Base-by-base conservation (phyloP, 176 grass and related monocot genomes). In the Pontederia crassipes region DNA sequence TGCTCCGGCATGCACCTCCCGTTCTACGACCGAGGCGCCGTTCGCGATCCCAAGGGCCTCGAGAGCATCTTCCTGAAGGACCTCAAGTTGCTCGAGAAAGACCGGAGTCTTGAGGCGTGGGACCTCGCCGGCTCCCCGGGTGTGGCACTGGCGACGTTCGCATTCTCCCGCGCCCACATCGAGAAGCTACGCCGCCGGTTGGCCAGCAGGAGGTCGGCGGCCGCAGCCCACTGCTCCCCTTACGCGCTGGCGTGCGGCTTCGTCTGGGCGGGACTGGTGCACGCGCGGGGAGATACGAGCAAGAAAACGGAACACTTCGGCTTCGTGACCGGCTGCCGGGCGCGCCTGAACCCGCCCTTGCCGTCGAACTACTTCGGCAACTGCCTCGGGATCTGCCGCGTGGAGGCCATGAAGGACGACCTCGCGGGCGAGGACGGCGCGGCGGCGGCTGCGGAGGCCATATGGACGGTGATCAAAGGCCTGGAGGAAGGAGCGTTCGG, bases 241-340 rank as follows among this genome's bases (percentile, higher is more conserved):
- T 85, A 67, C 77, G 77, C 76, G 63, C 58, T 78, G 48, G 68
- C 77, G 57, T 8, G 73, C 12, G 82, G 69, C 17, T 18, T 77
- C 16, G 73, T 65, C 2, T 85, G 77, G 82, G 64, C 49, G 8
- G 64, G 67, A 20, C 76, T 85, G 58, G 77, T 69, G 13, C 64
- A 27, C 8, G 13, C 54, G 10, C 67, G 76, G 29, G 47, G n/a
- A 0, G 73, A 77, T 4, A 18, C 4, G 14, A 17, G 57, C 9
- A 68, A 73, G 2, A 61, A 71, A 2, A 76, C 79, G 75, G 78
- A 71, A 15, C 62, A 82, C 67, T 63, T 87, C 27, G 2, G 62
- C 11, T 87, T 79, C 84, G 61, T 79, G 0, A 76, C 66, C 9
- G 84, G 78, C 72, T 69, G 77, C 16, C 79, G 84, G 2, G 11